Base-by-base conservation (phyloP, 306 rosid genomes). In the Begonia loranthoides region DNA sequence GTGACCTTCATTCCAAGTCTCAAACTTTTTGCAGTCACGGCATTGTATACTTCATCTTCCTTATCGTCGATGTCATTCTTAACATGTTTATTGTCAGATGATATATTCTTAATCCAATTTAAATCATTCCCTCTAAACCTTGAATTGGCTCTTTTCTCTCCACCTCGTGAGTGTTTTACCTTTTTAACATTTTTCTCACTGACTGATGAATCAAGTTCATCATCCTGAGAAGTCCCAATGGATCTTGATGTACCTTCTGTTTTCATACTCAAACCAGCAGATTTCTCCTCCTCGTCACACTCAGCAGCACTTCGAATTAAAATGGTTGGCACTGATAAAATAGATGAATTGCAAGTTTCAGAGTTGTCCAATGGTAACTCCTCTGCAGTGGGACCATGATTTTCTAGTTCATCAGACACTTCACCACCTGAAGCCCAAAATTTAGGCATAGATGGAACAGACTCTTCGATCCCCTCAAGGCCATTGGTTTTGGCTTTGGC, bases 291-390 rank as follows among this genome's bases (percentile, higher is more conserved):
- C 74, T 78, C 77, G 1, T 89, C 97, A 59, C 97, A 90, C 59
- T 90, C 94, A 21, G 54, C 85, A 57, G 81, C 87, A 72, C 90
- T 82, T 24, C 95, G 84, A 73, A 90, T 74, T 64, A 90, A 71
- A 74, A 90, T 43, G 36, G 83, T 67, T 8, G 94, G 75, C 47
- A 66, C 39, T 41, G 75, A 63, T 49, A 77, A 74, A 52, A 70
- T 47, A 28, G 73, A 48, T 69, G 58, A 38, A 62, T 68, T 50
- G 64, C 68, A 57, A 52, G 61, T 68, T 61, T 66, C 70, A 33
- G 40, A 8, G 56, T 63, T 77, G 54, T 64, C 69, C 14, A 58
- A 50, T 36, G 69, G 55, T 36, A 65, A 64, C 55, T 74, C 61
- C 16, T 58, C 72, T 19, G 76, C 61, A 51, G 67, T 51, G 66